Conservation (phyloP, 345 rosid species). For the Clausena lansium region DNA sequence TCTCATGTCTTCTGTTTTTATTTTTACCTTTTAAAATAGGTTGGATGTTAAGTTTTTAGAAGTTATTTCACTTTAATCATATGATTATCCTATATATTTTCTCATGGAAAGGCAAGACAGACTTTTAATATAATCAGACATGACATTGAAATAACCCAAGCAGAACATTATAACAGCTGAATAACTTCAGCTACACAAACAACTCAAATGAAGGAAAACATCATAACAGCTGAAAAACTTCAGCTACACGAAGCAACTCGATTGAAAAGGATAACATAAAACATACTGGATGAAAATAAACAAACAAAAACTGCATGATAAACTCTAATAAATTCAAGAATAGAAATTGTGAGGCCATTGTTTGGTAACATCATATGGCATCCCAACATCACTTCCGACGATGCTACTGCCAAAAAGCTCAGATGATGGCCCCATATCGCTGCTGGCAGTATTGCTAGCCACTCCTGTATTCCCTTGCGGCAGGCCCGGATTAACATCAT, state of each 20-base stretch:
- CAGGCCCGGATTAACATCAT: background rate
- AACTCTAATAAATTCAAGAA: background rate
- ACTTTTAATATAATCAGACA: background rate
- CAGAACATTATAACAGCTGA: background rate
- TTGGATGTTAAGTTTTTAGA: background rate
- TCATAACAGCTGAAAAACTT: background rate
- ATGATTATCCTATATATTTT: background rate
- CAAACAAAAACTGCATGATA: background rate
- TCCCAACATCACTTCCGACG: background rate
- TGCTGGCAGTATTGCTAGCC: background rate
- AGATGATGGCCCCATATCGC: background rate
- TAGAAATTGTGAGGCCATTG: background rate
- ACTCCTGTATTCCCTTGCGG: background rate
- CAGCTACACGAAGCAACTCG: background rate
- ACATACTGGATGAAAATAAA: background rate
- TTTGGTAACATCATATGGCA: conserved; percentile 7
- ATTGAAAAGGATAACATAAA: background rate
- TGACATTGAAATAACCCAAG: background rate
- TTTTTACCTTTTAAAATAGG: background rate
- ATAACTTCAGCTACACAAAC: background rate
- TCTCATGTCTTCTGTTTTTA: background rate
- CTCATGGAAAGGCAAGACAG: background rate
- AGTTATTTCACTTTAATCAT: no score
- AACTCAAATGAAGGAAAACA: background rate
- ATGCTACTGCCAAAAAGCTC: background rate